A percentile compares a stretch with the other conserved stretches of the same genome.
Evolutionary conservation across 768 basidiomycete species (phyloP).

Genomic region (Lactarius pseudohatsudake): DNA sequence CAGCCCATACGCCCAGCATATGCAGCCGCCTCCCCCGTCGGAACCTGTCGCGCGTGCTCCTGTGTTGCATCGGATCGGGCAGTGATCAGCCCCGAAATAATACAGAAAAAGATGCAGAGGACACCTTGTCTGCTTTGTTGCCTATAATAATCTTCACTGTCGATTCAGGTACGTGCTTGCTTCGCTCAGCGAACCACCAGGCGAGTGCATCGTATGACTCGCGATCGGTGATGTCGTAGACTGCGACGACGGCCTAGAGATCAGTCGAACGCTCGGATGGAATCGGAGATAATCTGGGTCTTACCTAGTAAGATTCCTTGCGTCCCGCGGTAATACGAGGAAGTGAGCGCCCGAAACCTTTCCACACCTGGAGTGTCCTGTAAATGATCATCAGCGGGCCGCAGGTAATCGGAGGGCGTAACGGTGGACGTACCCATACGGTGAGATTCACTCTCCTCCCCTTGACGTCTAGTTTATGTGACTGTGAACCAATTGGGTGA

Average conservation of each 20-base stretch:
- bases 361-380: constrained; percentile 96
- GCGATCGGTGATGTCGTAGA: constrained; percentile 91
- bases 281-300: constrained; percentile 16
- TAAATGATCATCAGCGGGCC: neutral
- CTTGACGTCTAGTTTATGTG: constrained; percentile 84
- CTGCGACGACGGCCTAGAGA: constrained; percentile 39
- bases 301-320: constrained; percentile 75
- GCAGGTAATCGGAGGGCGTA: neutral
- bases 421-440: constrained; percentile 76
- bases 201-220: constrained; percentile 93
- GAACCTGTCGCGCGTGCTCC: constrained; percentile 88
- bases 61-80: constrained; percentile 33
- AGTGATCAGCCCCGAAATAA: neutral
- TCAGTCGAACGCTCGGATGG: neutral
- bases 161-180: constrained; percentile 80
- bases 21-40: constrained; percentile 64
- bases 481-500: constrained; percentile 41
- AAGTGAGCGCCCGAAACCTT: constrained; percentile 91
- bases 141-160: constrained; percentile 94
- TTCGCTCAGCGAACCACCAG: constrained; percentile 87
- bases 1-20: constrained; percentile 84
- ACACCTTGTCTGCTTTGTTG: constrained; percentile 88
- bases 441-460: constrained; percentile 86
- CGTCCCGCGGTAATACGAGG: constrained; percentile 88
- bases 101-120: neutral